Evolutionary conservation across 2,329 filamentous ascomycete species (phyloP), one percentile per base, ranked within the genome.

Genomic region (Aquanectria penicillioides): DNA sequence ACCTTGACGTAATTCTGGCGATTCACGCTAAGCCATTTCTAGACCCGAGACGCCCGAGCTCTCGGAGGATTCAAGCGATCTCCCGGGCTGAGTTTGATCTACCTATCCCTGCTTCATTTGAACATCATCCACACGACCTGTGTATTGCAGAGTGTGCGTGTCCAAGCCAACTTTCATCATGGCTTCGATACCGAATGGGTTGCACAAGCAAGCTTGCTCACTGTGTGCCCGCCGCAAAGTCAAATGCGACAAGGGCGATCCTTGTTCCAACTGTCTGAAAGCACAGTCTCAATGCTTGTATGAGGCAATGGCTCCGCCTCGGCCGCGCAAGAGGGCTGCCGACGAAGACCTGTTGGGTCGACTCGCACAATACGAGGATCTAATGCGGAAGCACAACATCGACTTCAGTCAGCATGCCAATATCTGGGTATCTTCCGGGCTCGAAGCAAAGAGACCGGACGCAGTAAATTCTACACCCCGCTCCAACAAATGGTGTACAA

Each of bases 191-290:
- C n/a, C n/a, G n/a, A n/a, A 12, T 20, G 34, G n/a, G 2, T 17
- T 40, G 6, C 46, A 28, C n/a, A 69, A 62, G 40, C n/a, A 67
- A 5, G 65, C 67, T 3, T 69, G 67, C 2, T 53, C 54, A 2
- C 23, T 64, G 1, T 68, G 66, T 41, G 55, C 66, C 4, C 66
- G 66, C 11, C 66, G 66, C 2, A 68, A 68, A 11, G 60, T 69
- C 51, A 80, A 74, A 48, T 82, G 80, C 60, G 74, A 82, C 60
- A 73, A 74, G 37, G 60, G 60, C 12, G 65, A 69, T 2, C 78
- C 78, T 1, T 83, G 80, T 52, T 75, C 75, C 7, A 82, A 81
- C 59, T 82, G 80, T 50, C 54, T 67, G 33, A 81, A 77, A 57
- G 69, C 77, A 2, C 55, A 68, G 8, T 49, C 54, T 1, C 48